Base-by-base conservation (phyloP, 2,329 filamentous ascomycete genomes). In the Nigrospora osmanthi region DNA sequence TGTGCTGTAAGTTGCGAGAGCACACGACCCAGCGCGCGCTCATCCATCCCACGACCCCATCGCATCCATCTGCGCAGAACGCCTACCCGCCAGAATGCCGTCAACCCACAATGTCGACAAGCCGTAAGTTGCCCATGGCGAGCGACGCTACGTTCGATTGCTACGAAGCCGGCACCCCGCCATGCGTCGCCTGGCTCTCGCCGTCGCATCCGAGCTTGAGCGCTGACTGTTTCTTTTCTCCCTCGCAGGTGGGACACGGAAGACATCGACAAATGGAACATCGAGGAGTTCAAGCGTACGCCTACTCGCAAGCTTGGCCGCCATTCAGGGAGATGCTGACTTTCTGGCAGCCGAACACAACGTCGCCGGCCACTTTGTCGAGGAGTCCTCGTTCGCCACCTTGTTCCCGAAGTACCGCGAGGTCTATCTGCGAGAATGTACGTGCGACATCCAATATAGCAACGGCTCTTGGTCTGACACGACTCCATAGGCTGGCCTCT, bases 221-320 rank as follows among this genome's bases (percentile, higher is more conserved):
- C 23, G 15, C 34, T 35, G 34, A 35, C 34, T n/a, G 13, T 16
- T 14, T 6, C 13, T n/a, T n/a, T n/a, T n/a, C n/a, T n/a, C 6
- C 15, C 34, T n/a, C n/a, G n/a, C 13, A 35, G 34, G 14, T 94
- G 90, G 90, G 90, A 96, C 59, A 95, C 90, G 46, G 90, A 95
- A 51, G 93, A 96, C 59, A 88, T 97, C 52, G 91, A 97, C 70
- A 95, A 96, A 66, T 97, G 89, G 89, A 91, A 89, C 81, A 71
- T 89, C 19, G 31, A 32, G 5, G 23, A 6, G 16, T 42, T 13
- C 9, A 19, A 31, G 32, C 30, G 11, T 13, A 39, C 38, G 37
- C 31, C 17, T 6, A 7, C 16, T 36, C 34, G 4, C 34, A 9
- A 35, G 6, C 15, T 16, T 10, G 34, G 15, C 12, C 34, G 15